A percentile compares a stretch with the other conserved stretches of the same genome.
Evolutionary conservation across 306 rosid genomes (phyloP).

Genomic region (Mimosa pudica): DNA sequence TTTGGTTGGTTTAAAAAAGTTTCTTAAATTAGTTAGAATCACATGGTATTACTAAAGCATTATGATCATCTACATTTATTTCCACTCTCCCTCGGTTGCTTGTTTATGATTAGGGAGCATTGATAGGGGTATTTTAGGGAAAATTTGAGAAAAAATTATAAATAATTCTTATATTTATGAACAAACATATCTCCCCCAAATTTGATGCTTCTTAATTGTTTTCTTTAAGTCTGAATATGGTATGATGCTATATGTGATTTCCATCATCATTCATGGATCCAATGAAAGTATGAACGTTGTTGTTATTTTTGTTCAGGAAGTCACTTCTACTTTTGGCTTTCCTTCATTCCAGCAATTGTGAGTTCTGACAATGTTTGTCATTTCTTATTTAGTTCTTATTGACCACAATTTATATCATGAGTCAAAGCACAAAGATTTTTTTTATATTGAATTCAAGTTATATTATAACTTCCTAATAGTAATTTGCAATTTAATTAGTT

Average conservation of each 20-base stretch:
- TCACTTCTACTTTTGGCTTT: conserved; percentile 89
- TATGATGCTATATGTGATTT: not conserved
- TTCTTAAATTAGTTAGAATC: too few relatives aligned
- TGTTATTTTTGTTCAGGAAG: conserved; percentile 62
- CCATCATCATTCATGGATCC: conserved; percentile 7
- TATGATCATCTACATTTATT: too few relatives aligned
- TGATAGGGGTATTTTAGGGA: too few relatives aligned
- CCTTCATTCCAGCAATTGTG: conserved; percentile 88
- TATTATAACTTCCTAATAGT: conserved; percentile 7
- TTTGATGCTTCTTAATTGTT: too few relatives aligned
- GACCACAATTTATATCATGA: not conserved
- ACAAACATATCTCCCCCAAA: too few relatives aligned
- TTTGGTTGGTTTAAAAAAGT: too few relatives aligned
- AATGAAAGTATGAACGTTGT: conserved; percentile 29
- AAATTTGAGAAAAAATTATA: too few relatives aligned
- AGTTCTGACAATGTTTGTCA: conserved; percentile 38
- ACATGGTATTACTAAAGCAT: too few relatives aligned
- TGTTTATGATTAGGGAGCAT: too few relatives aligned
- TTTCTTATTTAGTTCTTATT: not conserved
- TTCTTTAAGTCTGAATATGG: not conserved
- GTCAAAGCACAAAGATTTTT: not conserved
- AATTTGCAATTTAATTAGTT: conserved; percentile 2
- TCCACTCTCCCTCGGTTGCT: too few relatives aligned
- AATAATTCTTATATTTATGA: too few relatives aligned
- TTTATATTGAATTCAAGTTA: too few relatives aligned